Evolutionary conservation across 202 grass and related monocot genomes (phyloP), one percentile per base, ranked within the genome.

Genomic region (Cymbopogon flexuosus): DNA sequence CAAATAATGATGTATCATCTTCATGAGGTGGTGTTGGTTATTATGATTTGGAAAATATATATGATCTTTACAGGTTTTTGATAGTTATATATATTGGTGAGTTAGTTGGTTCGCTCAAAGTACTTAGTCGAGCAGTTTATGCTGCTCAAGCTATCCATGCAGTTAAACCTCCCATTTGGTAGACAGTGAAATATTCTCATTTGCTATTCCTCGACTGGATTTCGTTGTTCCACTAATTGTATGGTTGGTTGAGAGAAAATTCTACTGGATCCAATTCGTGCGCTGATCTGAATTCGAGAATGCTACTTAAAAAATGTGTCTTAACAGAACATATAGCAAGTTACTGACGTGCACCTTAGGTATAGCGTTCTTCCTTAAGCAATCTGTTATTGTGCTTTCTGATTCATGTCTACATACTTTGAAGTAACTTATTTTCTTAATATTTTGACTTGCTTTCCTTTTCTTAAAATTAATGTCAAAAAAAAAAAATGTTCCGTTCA

Each of bases 401-500:
- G 15, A 30, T 36, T 16, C 4, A 0, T 81, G 21, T 54, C 9
- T 14, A 58, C 40, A 86, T 34, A 47, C 40, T 35, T 61, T 70
- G 11, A 59, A 10, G 14, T 51, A 24, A 29, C 5, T 70, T 0
- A 22, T 40, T 41, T 36, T 81, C 15, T 29, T 37, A 8, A 39
- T 51, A 8, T 8, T 22, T 8, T 11, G 5, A 7, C 16, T n/a
- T 10, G 2, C 11, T 56, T 47, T 65, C 3, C 23, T 57, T 70
- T 27, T 60, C 0, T 23, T 76, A 43, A 15, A 15, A 34, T 49
- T 58, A 60, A 71, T 47, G 30, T 77, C 23, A 31, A 31, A 8
- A 35, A 35, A 72, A 62, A 49, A 70, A 35, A 14, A 15, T 61
- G 63, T 85, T 1, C 49, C 88, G 31, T 71, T 68, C 69, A 98